Evolutionary conservation across 768 basidiomycete species (phyloP), one percentile per base, ranked within the genome.

Genomic region (Tricholoma sp.): DNA sequence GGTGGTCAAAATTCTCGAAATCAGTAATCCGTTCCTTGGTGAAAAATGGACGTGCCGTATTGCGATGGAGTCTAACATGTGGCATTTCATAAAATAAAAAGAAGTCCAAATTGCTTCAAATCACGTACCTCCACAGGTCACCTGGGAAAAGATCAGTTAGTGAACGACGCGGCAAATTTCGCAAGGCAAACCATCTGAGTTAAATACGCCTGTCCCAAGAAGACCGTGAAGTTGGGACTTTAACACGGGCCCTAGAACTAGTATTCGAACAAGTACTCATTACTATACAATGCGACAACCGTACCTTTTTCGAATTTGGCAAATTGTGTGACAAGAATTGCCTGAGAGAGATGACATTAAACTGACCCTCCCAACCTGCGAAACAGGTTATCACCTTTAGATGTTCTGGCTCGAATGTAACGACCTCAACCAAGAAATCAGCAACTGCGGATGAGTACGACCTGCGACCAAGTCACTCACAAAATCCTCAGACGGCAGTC

Each of bases 1-100:
- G 81, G 14, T 74, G 69, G 47, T 78, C 79, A 60, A 84, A 85
- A 34, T 78, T 81, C 19, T 84, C 79, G 54, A 85, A 86, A 63
- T 84, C 79, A 45, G 75, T 78, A 55, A 84, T 78, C 19, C 77
- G 72, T 22, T 86, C 84, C 37, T 74, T 75, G 52, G 66, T 78
- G 70, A 89, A 88, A 73, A 88, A 87, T 0, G 86, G 86, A 0
- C 86, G 79, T 0, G 83, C 82, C 73, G 88, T 84, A 1, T 73
- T 61, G 7, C 86, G 81, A 65, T 87, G 84, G 63, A 84, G 78
- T 64, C 84, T 79, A 31, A 67, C 43, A 52, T n/a, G 12, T 12
- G n/a, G 12, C 16, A 16, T 37, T 37, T 16, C 37, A 37, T 12
- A n/a, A 52, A 21, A n/a, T 5, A n/a, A 19, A 19, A 14, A 1